phyloP scores from a whole-genome alignment of 352 stramenopile species.

The Phytophthora vignae region DNA sequence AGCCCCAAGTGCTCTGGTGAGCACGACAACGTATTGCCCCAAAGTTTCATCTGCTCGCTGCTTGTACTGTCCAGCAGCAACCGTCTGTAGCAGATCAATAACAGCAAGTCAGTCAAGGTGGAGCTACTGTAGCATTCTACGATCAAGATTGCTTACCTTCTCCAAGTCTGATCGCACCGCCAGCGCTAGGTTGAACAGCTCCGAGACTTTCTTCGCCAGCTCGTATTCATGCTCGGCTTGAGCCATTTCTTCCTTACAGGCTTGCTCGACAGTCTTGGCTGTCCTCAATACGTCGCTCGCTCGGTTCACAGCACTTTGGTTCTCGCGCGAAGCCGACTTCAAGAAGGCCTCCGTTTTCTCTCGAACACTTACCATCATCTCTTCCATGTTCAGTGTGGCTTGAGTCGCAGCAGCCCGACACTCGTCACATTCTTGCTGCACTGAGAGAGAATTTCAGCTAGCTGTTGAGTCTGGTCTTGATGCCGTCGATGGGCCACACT shows the following conservation, averaged over 20 bases:
- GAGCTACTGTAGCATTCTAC: background rate
- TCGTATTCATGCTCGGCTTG: background rate
- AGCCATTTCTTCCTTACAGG: background rate
- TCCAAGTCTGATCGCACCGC: background rate
- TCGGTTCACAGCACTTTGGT: constrained; percentile 2
- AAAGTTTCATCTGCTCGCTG: constrained; percentile 1
- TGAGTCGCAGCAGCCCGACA: constrained; percentile 2
- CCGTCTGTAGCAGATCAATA: background rate
- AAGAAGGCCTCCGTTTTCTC: constrained; percentile 6
- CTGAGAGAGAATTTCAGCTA: background rate
- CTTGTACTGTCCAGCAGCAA: constrained; percentile 3
- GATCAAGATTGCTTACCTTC: background rate
- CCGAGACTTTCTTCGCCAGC: background rate
- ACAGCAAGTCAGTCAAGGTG: background rate
- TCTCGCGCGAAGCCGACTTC: background rate
- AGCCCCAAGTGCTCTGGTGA: background rate
- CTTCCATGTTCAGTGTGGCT: background rate
- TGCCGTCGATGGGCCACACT: background rate
- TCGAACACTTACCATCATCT: constrained; percentile 9
- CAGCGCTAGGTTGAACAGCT: constrained; percentile 2
- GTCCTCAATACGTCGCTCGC: constrained; percentile 2
- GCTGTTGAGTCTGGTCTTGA: background rate
- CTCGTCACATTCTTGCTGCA: constrained; percentile 5
- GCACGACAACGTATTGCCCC: background rate
- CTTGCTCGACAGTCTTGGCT: background rate